Evolutionary conservation across 352 stramenopile species (phyloP).

Genomic region (Globisporangium heterothallicum): DNA sequence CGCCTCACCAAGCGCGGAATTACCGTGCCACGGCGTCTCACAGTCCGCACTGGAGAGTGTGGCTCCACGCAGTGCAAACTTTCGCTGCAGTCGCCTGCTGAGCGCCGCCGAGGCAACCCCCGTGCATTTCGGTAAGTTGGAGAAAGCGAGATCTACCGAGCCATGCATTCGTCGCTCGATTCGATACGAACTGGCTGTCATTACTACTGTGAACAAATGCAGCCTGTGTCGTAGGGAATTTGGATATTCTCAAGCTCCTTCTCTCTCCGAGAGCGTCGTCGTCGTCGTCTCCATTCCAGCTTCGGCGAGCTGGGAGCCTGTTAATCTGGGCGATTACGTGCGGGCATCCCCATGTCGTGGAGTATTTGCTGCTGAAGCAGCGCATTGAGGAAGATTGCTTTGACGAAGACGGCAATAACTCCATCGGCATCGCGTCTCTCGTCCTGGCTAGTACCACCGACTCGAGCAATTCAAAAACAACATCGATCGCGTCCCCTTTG

Average conservation of each 20-base stretch:
- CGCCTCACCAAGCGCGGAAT: slow-evolving; percentile 30
- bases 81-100: slow-evolving; percentile 47
- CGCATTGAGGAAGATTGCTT: slow-evolving; percentile 47
- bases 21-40: slow-evolving; percentile 21
- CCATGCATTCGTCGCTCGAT: too few relatives aligned
- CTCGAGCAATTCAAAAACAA: not conserved
- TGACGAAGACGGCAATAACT: slow-evolving; percentile 74
- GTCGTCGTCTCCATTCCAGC: slow-evolving; percentile 11
- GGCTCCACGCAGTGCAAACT: slow-evolving; percentile 48
- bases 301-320: slow-evolving; percentile 38
- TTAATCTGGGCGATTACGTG: slow-evolving; percentile 63
- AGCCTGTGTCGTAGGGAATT: slow-evolving; percentile 42
- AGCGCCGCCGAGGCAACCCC: slow-evolving; percentile 49
- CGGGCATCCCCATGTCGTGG: slow-evolving; percentile 29
- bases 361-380: slow-evolving; percentile 44
- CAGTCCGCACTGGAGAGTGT: slow-evolving; percentile 40
- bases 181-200: not conserved
- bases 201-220: too few relatives aligned
- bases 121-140: slow-evolving; percentile 57
- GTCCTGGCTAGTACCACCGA: slow-evolving; percentile 20
- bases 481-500: slow-evolving; percentile 2
- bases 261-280: slow-evolving; percentile 13
- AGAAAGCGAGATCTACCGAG: too few relatives aligned
- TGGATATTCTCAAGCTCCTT: slow-evolving; percentile 63
- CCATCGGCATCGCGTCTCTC: slow-evolving; percentile 43